Conservation (phyloP, 352 stramenopile species). For the Phytopythium oedochilum region DNA sequence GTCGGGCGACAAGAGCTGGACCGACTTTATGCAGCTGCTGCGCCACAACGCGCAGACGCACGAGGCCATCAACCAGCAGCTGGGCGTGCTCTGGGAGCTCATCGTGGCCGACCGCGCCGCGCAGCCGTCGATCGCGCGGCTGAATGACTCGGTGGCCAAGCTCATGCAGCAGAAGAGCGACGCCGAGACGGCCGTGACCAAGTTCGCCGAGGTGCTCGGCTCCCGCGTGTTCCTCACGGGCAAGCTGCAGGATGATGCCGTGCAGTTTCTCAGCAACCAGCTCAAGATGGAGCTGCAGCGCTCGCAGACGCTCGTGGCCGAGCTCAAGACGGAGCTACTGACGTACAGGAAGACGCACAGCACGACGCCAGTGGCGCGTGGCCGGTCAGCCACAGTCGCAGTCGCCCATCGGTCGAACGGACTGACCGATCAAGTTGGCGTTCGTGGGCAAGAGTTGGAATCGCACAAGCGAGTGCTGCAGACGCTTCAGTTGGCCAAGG, state of each 20-base stretch:
- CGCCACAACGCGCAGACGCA: slow-evolving; percentile 22
- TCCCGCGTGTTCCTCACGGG: slow-evolving; percentile 26
- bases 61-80: slow-evolving; percentile 20
- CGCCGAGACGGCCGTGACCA: slow-evolving; percentile 24
- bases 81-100: slow-evolving; percentile 19
- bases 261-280: slow-evolving; percentile 28
- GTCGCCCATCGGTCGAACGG: neutral
- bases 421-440: neutral
- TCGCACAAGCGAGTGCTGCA: neutral
- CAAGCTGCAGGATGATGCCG: slow-evolving; percentile 23
- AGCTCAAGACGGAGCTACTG: slow-evolving; percentile 12
- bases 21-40: slow-evolving; percentile 29
- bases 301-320: slow-evolving; percentile 15
- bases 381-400: neutral
- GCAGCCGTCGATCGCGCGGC: slow-evolving; percentile 15
- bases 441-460: neutral
- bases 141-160: slow-evolving; percentile 23
- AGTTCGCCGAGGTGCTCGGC: slow-evolving; percentile 25
- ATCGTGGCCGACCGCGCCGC: slow-evolving; percentile 12
- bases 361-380: neutral
- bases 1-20: slow-evolving; percentile 22
- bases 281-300: slow-evolving; percentile 23
- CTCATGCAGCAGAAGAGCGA: slow-evolving; percentile 45
- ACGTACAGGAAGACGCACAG: slow-evolving; percentile 7
- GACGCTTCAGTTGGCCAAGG: slow-evolving; percentile 1